Evolutionary conservation across 495 filamentous ascomycete species (phyloP), one percentile per base, ranked within the genome.

Genomic region (Apodospora peruviana): DNA sequence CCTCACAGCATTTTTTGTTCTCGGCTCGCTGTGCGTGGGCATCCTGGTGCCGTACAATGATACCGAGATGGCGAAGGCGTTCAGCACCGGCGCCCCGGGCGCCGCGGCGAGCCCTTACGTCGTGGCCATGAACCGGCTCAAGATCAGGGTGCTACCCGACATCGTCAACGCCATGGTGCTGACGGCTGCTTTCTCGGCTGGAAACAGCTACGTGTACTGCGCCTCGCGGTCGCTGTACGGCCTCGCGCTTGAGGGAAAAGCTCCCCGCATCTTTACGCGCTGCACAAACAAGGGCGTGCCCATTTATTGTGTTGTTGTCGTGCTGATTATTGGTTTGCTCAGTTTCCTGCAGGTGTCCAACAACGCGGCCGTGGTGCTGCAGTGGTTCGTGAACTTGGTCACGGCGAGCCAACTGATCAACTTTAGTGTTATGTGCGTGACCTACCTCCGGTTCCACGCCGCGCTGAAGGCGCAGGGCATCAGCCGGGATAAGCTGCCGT

Each of bases 171-270:
- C 85, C 10, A 73, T 90, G 52, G 68, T 93, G 47, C 52, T 93
- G 11, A 86, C 82, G 0, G 80, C 83, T 17, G 84, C 84, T 12
- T 90, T 91, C 64, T 88, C 85, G 17, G 88, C 89, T 0, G 89
- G 88, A 2, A 94, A 94, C 62, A 85, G 84, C 39, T 91, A 90
- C 64, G 81, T 87, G 22, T 95, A 89, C 67, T 88, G 84, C 61
- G 86, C 86, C 5, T 88, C 83, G 40, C 78, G 89, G 27, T 82
- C 80, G 43, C 65, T 95, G 18, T 87, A 87, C 59, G 87, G 86
- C 2, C 74, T 94, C 22, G 83, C 86, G 0, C 69, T 86, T 48
- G 84, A 81, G 54, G 76, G 76, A 2, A 76, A 78, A 25, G 88
- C 88, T 0, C 88, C 88, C 0, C 68, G 58, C 17, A 58, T 90